Conservation (phyloP, 164 flowering plant genomes). For the Echeveria elegans region DNA sequence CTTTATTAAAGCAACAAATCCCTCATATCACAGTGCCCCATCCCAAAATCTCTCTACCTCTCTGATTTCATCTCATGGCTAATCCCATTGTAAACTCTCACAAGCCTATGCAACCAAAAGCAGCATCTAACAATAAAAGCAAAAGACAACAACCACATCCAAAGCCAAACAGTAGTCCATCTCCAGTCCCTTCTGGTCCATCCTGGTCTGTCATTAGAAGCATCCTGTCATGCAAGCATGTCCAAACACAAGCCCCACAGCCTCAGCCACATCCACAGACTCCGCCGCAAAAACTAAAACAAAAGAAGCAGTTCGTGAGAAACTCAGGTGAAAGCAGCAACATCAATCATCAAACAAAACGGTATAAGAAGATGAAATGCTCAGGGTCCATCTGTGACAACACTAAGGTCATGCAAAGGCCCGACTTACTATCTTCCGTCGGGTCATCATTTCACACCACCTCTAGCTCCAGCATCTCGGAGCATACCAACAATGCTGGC, state of each 20-base stretch:
- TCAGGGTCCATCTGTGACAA: constrained; percentile 79
- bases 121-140: constrained; percentile 10
- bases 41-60: not conserved
- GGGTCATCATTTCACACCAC: constrained; percentile 11
- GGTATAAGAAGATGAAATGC: constrained; percentile 56
- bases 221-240: constrained; percentile 51
- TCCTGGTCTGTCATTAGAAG: constrained; percentile 66
- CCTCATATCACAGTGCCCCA: not conserved
- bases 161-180: constrained; percentile 4
- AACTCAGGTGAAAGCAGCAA: constrained; percentile 9
- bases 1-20: constrained; percentile 5
- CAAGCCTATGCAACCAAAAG: not conserved
- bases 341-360: constrained; percentile 23
- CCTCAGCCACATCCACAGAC: constrained; percentile 12
- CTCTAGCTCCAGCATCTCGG: not conserved
- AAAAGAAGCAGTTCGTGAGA: constrained; percentile 31
- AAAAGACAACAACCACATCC: constrained; percentile 3
- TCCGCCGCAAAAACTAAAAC: constrained; percentile 10
- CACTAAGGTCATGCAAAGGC: constrained; percentile 68
- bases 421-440: constrained; percentile 23
- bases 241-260: constrained; percentile 20
- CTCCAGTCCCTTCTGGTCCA: constrained; percentile 17
- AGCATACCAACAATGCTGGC: not conserved
- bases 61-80: not conserved
- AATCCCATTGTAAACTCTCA: not conserved